Conservation (phyloP, 106 monocot species). For the Hemerocallis citrina region DNA sequence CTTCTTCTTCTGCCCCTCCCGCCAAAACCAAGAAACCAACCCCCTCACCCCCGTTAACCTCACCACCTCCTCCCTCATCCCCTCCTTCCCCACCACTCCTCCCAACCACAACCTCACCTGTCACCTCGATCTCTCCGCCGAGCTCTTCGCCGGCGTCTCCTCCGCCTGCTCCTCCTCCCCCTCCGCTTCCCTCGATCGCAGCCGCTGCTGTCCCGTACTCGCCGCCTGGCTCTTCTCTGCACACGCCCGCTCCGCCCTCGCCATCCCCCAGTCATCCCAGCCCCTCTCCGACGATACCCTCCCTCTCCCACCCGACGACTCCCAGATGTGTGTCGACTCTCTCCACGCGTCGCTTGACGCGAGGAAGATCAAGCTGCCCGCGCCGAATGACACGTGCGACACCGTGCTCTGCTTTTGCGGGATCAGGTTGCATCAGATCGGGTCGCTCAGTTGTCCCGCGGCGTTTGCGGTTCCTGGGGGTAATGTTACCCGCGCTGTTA, state of each 20-base stretch:
- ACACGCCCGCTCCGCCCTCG: conserved; percentile 65
- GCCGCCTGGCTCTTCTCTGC: conserved; percentile 97
- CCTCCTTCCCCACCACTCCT: conserved; percentile 59
- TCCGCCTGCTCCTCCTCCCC: conserved; percentile 43
- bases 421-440: conserved; percentile 87
- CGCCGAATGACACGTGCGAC: conserved; percentile 81
- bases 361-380: conserved; percentile 38
- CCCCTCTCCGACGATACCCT: conserved; percentile 8
- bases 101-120: conserved; percentile 37
- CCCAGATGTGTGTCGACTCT: conserved; percentile 81
- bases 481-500: too few species aligned
- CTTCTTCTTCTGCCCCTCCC: conserved; percentile 12
- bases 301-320: conserved; percentile 85
- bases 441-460: conserved; percentile 67
- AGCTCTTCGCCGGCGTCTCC: conserved; percentile 89
- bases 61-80: conserved; percentile 28
- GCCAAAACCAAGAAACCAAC: conserved; percentile 18
- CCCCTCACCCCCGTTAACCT: conserved; percentile 14
- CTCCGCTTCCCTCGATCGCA: conserved; percentile 50
- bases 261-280: conserved; percentile 3
- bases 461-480: too few species aligned
- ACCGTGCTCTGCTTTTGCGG: conserved; percentile 91
- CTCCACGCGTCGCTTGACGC: conserved; percentile 51
- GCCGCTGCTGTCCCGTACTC: conserved; percentile 97
- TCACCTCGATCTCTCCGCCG: conserved; percentile 84